These are phyloP conservation scores for Gossypium aridum DNA, from an alignment of 441 rosid species.

Conservation along the genomic window DNA sequence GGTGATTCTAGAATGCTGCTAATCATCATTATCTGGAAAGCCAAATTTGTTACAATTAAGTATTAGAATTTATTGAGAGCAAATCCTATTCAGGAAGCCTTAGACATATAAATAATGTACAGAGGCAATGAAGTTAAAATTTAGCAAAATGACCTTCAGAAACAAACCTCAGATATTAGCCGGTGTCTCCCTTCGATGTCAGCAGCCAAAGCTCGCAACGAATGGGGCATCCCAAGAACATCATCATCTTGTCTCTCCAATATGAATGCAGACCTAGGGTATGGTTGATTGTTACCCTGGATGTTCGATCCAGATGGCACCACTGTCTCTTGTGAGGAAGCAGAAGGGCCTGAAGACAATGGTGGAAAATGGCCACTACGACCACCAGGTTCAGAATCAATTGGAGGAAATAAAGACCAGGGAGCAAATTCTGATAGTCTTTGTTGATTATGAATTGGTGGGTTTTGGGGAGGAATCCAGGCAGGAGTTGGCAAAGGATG, in stretches of 20 bases:
- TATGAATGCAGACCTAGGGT: constrained; percentile 46
- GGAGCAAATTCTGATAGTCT: constrained; percentile 53
- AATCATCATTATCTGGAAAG: not conserved
- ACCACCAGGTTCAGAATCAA: constrained; percentile 49
- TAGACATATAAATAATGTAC: not conserved
- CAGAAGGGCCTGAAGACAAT: constrained; percentile 47
- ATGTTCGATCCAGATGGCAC: constrained; percentile 41
- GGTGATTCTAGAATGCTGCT: not conserved
- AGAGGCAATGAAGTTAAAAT: constrained; percentile 5
- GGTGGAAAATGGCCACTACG: constrained; percentile 48
- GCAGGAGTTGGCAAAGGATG: constrained; percentile 42
- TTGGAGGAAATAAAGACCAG: constrained; percentile 64
- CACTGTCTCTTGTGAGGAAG: constrained; percentile 40
- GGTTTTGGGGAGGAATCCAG: constrained; percentile 41
- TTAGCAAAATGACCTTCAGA: not conserved
- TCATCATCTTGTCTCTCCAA: constrained; percentile 57
- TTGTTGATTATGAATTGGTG: constrained; percentile 34
- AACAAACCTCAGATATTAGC: constrained; percentile 68
- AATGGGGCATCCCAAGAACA: constrained; percentile 51
- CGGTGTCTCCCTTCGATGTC: constrained; percentile 65
- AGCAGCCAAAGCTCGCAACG: constrained; percentile 62
- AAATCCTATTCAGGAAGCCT: not conserved
- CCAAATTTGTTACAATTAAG: not conserved
- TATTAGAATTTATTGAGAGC: not conserved
- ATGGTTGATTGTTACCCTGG: constrained; percentile 44